Percentiles rank a stretch among this genome's conserved stretches.
These are phyloP conservation scores for Collybia nuda DNA, from an alignment of 768 basidiomycete genomes.

Conservation along the genomic window DNA sequence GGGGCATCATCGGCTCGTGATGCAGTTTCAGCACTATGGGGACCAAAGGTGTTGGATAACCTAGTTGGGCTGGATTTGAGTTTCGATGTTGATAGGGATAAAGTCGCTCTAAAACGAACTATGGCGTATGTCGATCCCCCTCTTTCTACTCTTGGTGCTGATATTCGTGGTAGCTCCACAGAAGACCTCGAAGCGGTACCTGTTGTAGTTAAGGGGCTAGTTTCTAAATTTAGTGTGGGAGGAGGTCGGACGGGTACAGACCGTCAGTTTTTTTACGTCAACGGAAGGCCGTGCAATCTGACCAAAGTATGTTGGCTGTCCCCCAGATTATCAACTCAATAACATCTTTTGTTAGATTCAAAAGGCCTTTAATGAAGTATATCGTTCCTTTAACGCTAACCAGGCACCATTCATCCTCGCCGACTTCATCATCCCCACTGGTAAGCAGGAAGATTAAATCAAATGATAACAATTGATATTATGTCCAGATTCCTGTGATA, in stretches of 20 bases:
- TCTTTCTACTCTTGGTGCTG: background rate
- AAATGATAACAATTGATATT: background rate
- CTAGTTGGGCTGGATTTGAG: conserved; percentile 70
- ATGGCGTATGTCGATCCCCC: conserved; percentile 16
- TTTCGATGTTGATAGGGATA: conserved; percentile 71
- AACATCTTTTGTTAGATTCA: conserved; percentile 52
- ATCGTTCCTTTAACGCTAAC: conserved; percentile 69
- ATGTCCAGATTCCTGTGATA: conserved; percentile 70
- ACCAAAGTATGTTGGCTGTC: conserved; percentile 50
- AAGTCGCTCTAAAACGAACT: conserved; percentile 39
- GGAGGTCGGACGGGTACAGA: conserved; percentile 79
- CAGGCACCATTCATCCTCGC: conserved; percentile 85
- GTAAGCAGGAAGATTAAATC: conserved; percentile 38
- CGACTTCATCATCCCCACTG: conserved; percentile 78
- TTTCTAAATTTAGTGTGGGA: conserved; percentile 79
- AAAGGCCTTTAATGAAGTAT: conserved; percentile 91
- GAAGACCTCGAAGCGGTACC: conserved; percentile 25
- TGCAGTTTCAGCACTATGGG: conserved; percentile 80
- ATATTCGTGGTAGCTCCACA: conserved; percentile 4
- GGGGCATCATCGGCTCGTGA: conserved; percentile 62
- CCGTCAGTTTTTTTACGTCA: conserved; percentile 91
- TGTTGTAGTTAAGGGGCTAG: conserved; percentile 70
- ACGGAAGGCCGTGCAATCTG: conserved; percentile 84
- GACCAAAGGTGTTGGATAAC: conserved; percentile 74
- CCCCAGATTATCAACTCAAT: background rate